phyloP scores from a whole-genome alignment of 1,284 basidiomycete genomes.

The Flammula alnicola region DNA sequence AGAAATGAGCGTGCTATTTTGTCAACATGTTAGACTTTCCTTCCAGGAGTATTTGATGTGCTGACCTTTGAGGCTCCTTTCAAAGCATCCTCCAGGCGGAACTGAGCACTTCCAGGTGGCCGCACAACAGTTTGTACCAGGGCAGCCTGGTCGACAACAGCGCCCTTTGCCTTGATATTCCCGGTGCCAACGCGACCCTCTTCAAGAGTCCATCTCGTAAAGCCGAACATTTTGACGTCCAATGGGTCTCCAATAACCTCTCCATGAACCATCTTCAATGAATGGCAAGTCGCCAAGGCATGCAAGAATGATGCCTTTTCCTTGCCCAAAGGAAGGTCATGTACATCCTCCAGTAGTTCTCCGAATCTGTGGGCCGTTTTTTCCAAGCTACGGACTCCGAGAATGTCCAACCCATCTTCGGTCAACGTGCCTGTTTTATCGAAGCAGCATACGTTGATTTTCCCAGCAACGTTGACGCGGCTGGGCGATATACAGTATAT shows the following conservation, averaged over 20 bases:
- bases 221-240: slow-evolving; percentile 98
- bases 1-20: slow-evolving; percentile 86
- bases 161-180: slow-evolving; percentile 68
- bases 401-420: slow-evolving; percentile 96
- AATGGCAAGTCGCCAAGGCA: slow-evolving; percentile 96
- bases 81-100: slow-evolving; percentile 91
- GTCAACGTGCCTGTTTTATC: slow-evolving; percentile 99
- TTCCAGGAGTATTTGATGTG: not conserved
- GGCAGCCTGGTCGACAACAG: slow-evolving; percentile 80
- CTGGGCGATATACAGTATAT: slow-evolving; percentile 99
- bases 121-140: slow-evolving; percentile 97
- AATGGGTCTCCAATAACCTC: slow-evolving; percentile 94
- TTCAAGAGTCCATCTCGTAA: slow-evolving; percentile 95
- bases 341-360: slow-evolving; percentile 87
- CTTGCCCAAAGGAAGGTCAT: slow-evolving; percentile 83
- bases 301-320: slow-evolving; percentile 88
- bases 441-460: slow-evolving; percentile 98
- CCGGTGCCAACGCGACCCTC: slow-evolving; percentile 82
- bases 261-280: slow-evolving; percentile 90
- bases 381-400: slow-evolving; percentile 88
- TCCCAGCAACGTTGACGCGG: slow-evolving; percentile 94
- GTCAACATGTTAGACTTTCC: not conserved
- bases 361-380: slow-evolving; percentile 81
- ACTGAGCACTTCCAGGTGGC: slow-evolving; percentile 89
- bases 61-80: slow-evolving; percentile 78